phyloP scores from a whole-genome alignment of 805 yeast species.

The Kuraishia molischiana region DNA sequence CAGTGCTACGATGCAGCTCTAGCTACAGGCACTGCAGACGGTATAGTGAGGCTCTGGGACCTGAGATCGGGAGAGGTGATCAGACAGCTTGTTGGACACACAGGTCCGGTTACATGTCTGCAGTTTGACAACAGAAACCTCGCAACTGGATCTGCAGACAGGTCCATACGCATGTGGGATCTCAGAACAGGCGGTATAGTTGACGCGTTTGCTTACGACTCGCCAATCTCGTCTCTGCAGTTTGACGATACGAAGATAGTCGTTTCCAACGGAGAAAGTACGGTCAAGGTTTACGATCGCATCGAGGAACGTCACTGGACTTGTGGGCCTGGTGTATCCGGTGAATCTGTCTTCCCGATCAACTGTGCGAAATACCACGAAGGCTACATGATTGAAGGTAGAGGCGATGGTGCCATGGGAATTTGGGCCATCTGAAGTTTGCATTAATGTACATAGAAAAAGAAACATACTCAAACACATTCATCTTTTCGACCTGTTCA shows the following conservation, averaged over 20 bases:
- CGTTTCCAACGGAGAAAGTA: conserved; percentile 36
- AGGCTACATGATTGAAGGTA: conserved; percentile 60
- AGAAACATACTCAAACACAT: not conserved
- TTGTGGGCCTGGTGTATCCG: conserved; percentile 32
- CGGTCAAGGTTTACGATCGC: conserved; percentile 51
- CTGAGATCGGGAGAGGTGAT: conserved; percentile 59
- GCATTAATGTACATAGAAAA: not conserved
- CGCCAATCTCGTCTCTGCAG: conserved; percentile 44
- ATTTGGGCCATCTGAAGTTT: conserved; percentile 44
- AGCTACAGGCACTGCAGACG: conserved; percentile 74
- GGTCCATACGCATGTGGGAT: conserved; percentile 66
- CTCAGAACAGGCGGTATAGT: conserved; percentile 53
- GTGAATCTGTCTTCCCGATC: conserved; percentile 18
- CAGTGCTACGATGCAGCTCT: conserved; percentile 70
- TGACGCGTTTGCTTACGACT: conserved; percentile 53
- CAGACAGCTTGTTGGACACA: conserved; percentile 54
- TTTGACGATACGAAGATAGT: conserved; percentile 52
- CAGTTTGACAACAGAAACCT: conserved; percentile 61
- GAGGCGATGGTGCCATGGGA: conserved; percentile 48
- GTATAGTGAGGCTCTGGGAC: conserved; percentile 70
- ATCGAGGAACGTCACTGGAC: conserved; percentile 40
- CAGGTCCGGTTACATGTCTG: conserved; percentile 56
- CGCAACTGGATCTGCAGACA: conserved; percentile 54
- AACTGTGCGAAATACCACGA: conserved; percentile 42
- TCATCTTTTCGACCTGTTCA: conserved; percentile 2